Conservation (phyloP, 2,329 filamentous ascomycete species). For the Myriangium duriaei region DNA sequence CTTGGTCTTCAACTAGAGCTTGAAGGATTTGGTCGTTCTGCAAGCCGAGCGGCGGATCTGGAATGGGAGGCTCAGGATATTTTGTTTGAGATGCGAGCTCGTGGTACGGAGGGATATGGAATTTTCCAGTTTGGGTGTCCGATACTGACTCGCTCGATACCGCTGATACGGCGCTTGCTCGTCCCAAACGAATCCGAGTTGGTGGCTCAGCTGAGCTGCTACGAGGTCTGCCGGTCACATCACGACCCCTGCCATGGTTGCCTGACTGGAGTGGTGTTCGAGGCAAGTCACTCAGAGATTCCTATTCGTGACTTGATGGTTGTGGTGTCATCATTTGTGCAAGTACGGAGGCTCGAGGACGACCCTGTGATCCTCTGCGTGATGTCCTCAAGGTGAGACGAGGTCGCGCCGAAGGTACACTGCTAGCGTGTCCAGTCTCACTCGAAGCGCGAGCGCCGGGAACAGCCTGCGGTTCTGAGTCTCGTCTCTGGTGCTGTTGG, state of each 20-base stretch:
- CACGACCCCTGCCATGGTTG: too few relatives aligned
- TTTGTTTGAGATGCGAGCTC: not conserved
- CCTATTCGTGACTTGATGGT: not conserved
- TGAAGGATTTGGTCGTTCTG: not conserved
- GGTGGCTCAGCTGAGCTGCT: not conserved
- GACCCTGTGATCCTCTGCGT: too few relatives aligned
- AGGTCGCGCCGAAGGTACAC: not conserved
- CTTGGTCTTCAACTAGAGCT: not conserved
- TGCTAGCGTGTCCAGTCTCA: not conserved
- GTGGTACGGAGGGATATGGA: too few relatives aligned
- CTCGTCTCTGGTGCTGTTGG: not conserved
- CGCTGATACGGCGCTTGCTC: not conserved
- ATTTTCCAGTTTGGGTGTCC: not conserved
- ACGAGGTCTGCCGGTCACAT: not conserved
- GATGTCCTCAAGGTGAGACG: not conserved
- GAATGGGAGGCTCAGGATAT: not conserved
- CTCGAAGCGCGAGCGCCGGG: not conserved
- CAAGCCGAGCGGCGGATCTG: not conserved
- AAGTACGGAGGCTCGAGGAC: too few relatives aligned
- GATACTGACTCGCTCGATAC: not conserved
- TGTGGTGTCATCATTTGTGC: too few relatives aligned
- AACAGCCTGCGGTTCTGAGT: not conserved
- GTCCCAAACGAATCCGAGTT: not conserved
- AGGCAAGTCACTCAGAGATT: not conserved
- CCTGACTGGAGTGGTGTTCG: too few relatives aligned